A percentile compares a stretch with the other conserved stretches of the same genome.
These are phyloP conservation scores for Debaryomycetaceae sp. DNA, from an alignment of 1,139 yeast species.

Conservation along the genomic window DNA sequence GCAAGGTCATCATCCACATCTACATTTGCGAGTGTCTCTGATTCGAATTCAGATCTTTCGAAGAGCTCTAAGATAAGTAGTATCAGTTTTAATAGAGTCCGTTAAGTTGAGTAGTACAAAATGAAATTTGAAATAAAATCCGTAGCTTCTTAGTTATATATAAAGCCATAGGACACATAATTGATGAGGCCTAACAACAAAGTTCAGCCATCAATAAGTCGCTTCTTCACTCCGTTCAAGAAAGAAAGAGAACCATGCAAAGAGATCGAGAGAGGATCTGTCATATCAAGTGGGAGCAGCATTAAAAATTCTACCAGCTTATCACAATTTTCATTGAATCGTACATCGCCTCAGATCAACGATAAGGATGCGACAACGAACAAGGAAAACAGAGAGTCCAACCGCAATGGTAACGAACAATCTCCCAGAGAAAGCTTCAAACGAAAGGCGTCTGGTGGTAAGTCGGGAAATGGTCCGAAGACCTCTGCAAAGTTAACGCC, in stretches of 20 bases:
- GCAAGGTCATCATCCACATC: slow-evolving; percentile 3
- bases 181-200: slow-evolving; percentile 8
- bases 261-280: not conserved
- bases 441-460: not conserved
- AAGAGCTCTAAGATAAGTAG: slow-evolving; percentile 11
- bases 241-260: not conserved
- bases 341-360: not conserved
- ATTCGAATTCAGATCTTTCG: slow-evolving; percentile 1
- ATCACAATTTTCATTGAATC: not conserved
- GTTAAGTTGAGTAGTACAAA: slow-evolving; percentile 12
- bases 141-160: not conserved
- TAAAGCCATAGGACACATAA: not conserved
- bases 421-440: not conserved
- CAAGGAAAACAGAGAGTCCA: not conserved
- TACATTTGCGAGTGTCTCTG: slow-evolving; percentile 2
- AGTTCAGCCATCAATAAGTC: slow-evolving; percentile 28
- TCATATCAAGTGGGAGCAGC: not conserved
- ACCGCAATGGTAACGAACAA: not conserved
- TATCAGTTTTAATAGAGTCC: slow-evolving; percentile 32
- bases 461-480: not conserved
- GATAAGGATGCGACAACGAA: not conserved
- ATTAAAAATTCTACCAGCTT: not conserved
- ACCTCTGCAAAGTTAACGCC: slow-evolving; percentile 50
- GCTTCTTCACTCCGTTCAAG: slow-evolving; percentile 16
- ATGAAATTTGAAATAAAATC: not conserved